phyloP scores from a whole-genome alignment of 768 basidiomycete genomes.

The Lentinus tigrinus region DNA sequence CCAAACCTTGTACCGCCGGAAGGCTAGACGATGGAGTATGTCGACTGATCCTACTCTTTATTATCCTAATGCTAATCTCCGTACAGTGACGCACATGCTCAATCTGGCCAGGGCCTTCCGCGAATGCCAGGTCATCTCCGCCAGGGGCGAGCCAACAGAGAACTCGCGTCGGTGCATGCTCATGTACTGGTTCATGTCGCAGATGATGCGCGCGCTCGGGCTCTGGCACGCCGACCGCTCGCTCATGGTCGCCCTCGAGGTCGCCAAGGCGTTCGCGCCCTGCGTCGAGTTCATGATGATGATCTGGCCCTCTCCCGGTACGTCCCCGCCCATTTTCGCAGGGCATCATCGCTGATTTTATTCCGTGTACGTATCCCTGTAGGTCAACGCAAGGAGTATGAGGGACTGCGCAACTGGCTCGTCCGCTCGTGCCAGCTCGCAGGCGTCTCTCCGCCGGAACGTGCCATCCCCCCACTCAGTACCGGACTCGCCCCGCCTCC shows the following conservation, averaged over 20 bases:
- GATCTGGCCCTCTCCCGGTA: constrained; percentile 65
- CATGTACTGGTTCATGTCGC: constrained; percentile 74
- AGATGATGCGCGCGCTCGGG: constrained; percentile 54
- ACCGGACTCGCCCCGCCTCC: too few species aligned
- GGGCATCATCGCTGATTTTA: too few species aligned
- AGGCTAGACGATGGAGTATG: constrained; percentile 28
- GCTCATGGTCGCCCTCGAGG: constrained; percentile 57
- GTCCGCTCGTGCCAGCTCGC: constrained; percentile 46
- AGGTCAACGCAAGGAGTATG: constrained; percentile 39
- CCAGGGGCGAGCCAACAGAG: constrained; percentile 51
- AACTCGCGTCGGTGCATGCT: constrained; percentile 65
- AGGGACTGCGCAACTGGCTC: constrained; percentile 45
- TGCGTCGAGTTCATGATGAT: constrained; percentile 59
- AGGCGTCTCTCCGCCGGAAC: constrained; percentile 32
- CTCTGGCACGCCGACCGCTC: constrained; percentile 62
- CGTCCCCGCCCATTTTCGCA: constrained; percentile 12
- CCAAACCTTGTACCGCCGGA: constrained; percentile 23
- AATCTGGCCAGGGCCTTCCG: constrained; percentile 57
- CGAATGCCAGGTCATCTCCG: constrained; percentile 47
- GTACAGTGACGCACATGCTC: constrained; percentile 58
- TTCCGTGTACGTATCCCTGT: constrained; percentile 9
- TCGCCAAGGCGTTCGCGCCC: constrained; percentile 55
- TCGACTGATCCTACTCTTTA: neutral
- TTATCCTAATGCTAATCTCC: neutral
- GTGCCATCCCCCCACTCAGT: neutral